Percentiles rank a stretch among this genome's conserved stretches.
These are phyloP conservation scores for Triangularia setosa DNA, from an alignment of 2,329 filamentous ascomycete genomes.

Conservation along the genomic window DNA sequence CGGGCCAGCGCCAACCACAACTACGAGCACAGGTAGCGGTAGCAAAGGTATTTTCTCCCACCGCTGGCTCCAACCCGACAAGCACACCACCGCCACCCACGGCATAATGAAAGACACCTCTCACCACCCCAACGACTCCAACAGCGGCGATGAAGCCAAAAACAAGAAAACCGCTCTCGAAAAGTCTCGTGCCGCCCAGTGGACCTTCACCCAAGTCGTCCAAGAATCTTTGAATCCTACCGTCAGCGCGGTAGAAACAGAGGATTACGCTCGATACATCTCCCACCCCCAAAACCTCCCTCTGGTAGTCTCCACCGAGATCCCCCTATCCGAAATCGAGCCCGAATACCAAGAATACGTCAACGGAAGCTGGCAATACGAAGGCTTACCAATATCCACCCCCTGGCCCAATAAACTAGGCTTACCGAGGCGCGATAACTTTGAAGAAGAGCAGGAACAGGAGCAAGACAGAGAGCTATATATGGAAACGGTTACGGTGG, in stretches of 20 bases:
- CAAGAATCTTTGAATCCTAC: constrained; percentile 80
- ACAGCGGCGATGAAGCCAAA: constrained; percentile 30
- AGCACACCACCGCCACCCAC: constrained; percentile 32
- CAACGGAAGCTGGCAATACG: constrained; percentile 61
- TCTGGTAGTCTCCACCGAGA: constrained; percentile 69
- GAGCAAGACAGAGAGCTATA: constrained; percentile 72
- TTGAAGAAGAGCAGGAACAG: constrained; percentile 39
- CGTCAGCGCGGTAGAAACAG: constrained; percentile 70
- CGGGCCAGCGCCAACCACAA: neutral
- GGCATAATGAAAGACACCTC: constrained; percentile 55
- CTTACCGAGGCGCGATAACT: constrained; percentile 18
- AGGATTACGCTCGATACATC: constrained; percentile 87
- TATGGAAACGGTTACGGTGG: constrained; percentile 69
- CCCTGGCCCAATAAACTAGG: neutral
- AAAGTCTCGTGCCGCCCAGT: constrained; percentile 78
- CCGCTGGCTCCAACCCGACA: constrained; percentile 56
- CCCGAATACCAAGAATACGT: constrained; percentile 79
- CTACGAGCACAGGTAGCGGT: constrained; percentile 33
- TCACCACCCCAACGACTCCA: constrained; percentile 21
- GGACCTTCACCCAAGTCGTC: constrained; percentile 84
- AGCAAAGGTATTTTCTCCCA: constrained; percentile 53
- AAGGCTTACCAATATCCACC: constrained; percentile 38
- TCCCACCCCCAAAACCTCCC: constrained; percentile 85
- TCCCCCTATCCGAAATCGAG: constrained; percentile 50
- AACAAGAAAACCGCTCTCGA: constrained; percentile 60